Evolutionary conservation across 305 asterid genomes (phyloP).

Genomic region (Fraxinus angustifolia): DNA sequence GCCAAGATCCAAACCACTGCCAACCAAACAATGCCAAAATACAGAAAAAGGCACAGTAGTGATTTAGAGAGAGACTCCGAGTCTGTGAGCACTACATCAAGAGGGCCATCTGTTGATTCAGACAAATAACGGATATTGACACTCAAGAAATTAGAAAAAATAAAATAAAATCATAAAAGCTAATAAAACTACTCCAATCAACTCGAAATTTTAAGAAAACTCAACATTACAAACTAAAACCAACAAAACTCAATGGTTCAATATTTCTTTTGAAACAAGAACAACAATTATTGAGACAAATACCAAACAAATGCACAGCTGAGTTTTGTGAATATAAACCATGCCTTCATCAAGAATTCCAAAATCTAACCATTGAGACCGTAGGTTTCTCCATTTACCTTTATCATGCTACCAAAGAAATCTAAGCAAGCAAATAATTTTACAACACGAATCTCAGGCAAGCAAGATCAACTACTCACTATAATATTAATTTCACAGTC

Average conservation of each 20-base stretch:
- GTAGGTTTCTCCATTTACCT: neutral
- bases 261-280: neutral
- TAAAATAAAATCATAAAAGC: neutral
- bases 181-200: slow-evolving; percentile 1
- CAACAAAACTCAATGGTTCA: neutral
- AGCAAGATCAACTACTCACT: slow-evolving; percentile 3
- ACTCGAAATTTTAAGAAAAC: neutral
- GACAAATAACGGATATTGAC: slow-evolving; percentile 24
- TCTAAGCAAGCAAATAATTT: neutral
- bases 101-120: slow-evolving; percentile 46
- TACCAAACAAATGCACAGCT: neutral
- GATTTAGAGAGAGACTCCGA: slow-evolving; percentile 11
- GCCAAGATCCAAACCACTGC: slow-evolving; percentile 25
- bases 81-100: slow-evolving; percentile 32
- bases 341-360: neutral
- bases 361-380: neutral
- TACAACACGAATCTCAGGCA: neutral
- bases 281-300: neutral
- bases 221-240: neutral
- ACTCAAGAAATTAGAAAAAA: slow-evolving; percentile 21
- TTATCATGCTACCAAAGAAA: neutral
- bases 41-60: slow-evolving; percentile 24
- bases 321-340: neutral
- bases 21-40: slow-evolving; percentile 11
- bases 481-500: neutral